Evolutionary conservation across 768 basidiomycete species (phyloP).

Genomic region (Mycena chlorophos): DNA sequence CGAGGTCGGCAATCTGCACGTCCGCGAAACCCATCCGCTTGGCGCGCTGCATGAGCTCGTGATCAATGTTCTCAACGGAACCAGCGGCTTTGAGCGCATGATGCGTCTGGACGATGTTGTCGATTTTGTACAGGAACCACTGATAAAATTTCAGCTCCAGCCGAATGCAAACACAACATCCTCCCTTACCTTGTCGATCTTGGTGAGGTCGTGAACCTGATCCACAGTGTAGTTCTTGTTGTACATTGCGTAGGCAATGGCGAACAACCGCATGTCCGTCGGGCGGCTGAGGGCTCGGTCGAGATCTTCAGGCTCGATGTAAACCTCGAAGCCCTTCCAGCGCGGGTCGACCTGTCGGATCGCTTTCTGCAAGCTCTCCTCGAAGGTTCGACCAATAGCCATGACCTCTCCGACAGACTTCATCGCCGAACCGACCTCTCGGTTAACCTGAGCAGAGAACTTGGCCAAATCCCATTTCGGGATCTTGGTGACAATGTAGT

Average conservation of each 20-base stretch:
- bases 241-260: slow-evolving; percentile 97
- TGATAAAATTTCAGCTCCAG: slow-evolving; percentile 27
- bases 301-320: slow-evolving; percentile 82
- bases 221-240: slow-evolving; percentile 90
- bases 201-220: slow-evolving; percentile 87
- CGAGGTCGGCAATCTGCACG: slow-evolving; percentile 82
- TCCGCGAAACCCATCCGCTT: slow-evolving; percentile 98
- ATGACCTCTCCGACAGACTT: slow-evolving; percentile 99
- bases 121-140: slow-evolving; percentile 99
- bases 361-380: slow-evolving; percentile 97
- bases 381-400: slow-evolving; percentile 99
- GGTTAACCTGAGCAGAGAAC: slow-evolving; percentile 90
- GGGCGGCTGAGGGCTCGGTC: slow-evolving; percentile 78
- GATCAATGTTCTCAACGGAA: slow-evolving; percentile 66
- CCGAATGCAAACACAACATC: background rate
- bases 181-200: slow-evolving; percentile 94
- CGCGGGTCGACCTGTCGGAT: slow-evolving; percentile 96
- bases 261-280: slow-evolving; percentile 95
- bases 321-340: slow-evolving; percentile 97
- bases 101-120: slow-evolving; percentile 94
- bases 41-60: slow-evolving; percentile 79
- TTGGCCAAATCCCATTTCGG: slow-evolving; percentile 99
- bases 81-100: slow-evolving; percentile 69
- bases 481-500: slow-evolving; percentile 99
- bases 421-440: slow-evolving; percentile 96